A percentile compares a stretch with the other conserved stretches of the same genome.
phyloP scores from a whole-genome alignment of 2,329 filamentous ascomycete genomes.

The Hysterium pulicare region DNA sequence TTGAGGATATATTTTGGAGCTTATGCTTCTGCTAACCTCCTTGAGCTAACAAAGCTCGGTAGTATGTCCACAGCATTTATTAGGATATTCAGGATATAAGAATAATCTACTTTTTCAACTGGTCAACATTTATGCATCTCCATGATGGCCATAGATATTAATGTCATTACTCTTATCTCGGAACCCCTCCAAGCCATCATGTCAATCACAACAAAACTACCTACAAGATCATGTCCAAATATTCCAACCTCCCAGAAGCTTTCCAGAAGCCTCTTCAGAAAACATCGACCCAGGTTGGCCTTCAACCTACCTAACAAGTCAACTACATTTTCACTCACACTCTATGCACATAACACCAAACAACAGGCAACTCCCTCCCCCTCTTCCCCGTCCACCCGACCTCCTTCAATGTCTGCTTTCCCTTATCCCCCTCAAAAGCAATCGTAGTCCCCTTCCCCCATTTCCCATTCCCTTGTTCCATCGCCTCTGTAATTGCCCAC shows the following conservation, averaged over 20 bases:
- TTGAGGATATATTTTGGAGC: no score
- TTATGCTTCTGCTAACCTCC: no score
- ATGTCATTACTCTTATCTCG: no score
- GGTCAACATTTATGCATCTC: no score
- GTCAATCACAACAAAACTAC: neutral
- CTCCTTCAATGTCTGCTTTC: neutral
- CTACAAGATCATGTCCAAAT: neutral
- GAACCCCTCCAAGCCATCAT: neutral
- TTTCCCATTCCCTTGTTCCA: constrained; percentile 4
- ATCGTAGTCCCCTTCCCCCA: constrained; percentile 3
- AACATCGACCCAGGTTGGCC: neutral
- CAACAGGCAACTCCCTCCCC: neutral
- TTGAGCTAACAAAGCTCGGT: no score
- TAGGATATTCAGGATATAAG: no score
- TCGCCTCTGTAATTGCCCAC: constrained; percentile 4
- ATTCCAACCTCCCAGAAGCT: neutral
- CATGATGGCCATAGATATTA: no score
- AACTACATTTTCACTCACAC: no score
- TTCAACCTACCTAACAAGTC: no score
- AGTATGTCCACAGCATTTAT: no score
- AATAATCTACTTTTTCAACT: no score
- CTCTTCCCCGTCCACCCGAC: constrained; percentile 5
- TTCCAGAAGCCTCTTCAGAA: neutral
- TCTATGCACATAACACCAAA: constrained; percentile 2
- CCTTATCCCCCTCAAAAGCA: neutral